A percentile compares a stretch with the other conserved stretches of the same genome.
These are phyloP conservation scores for Psilocybe sp. DNA, from an alignment of 768 basidiomycete species.

Conservation along the genomic window DNA sequence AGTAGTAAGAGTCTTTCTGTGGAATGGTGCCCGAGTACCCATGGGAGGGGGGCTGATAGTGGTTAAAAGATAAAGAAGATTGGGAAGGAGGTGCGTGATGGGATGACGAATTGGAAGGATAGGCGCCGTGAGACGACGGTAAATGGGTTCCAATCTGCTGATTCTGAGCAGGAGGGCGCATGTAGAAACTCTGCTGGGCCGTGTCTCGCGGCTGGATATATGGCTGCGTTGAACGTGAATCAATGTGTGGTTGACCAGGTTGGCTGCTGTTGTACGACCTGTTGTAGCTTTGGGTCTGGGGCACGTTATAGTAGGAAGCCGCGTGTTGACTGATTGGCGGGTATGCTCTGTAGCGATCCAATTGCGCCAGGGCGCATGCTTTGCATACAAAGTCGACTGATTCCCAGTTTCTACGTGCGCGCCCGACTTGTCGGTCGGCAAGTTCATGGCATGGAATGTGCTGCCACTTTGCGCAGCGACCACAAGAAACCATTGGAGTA, in stretches of 20 bases:
- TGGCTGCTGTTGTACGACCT: conserved; percentile 4
- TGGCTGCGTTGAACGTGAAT: conserved; percentile 9
- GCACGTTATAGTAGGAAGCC: conserved; percentile 2
- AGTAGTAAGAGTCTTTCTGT: conserved; percentile 18
- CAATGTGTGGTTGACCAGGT: conserved; percentile 2
- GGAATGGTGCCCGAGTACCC: conserved; percentile 26
- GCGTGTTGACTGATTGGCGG: conserved; percentile 8
- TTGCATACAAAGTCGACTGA: conserved; percentile 78
- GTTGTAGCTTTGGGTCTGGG: conserved; percentile 10
- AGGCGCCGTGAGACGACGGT: conserved; percentile 1
- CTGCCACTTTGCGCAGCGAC: conserved; percentile 83
- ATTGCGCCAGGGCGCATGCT: conserved; percentile 39
- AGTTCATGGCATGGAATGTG: conserved; percentile 84
- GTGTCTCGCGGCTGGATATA: conserved; percentile 7
- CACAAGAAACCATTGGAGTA: conserved; percentile 77
- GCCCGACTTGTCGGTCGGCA: conserved; percentile 62
- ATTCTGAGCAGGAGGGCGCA: conserved; percentile 13
- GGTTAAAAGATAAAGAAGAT: conserved; percentile 38
- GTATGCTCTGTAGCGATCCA: conserved; percentile 3
- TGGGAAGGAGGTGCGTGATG: conserved; percentile 2
- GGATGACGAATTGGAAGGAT: conserved; percentile 6
- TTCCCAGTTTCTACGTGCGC: conserved; percentile 78
- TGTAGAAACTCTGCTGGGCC: conserved; percentile 17
- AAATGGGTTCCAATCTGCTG: conserved; percentile 14
- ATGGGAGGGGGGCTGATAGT: conserved; percentile 45